Conservation (phyloP, 2,329 filamentous ascomycete species). For the Aspergillus ustus region DNA sequence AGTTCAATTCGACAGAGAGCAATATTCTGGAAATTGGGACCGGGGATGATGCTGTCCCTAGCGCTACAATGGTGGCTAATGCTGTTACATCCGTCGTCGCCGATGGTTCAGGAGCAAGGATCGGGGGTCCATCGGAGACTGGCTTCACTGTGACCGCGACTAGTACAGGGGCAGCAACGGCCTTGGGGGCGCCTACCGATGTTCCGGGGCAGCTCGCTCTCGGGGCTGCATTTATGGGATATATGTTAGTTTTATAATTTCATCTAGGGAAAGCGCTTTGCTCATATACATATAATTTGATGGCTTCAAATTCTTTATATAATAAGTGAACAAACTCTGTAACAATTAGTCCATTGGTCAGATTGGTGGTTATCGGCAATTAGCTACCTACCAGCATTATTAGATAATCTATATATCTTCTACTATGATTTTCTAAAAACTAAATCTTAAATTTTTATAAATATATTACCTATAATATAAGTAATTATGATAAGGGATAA, state of each 20-base stretch:
- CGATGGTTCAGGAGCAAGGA: constrained; percentile 51
- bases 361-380: too few relatives aligned
- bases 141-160: constrained; percentile 25
- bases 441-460: too few relatives aligned
- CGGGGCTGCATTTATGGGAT: constrained; percentile 31
- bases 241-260: constrained; percentile 27
- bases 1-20: constrained; percentile 59
- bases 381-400: too few relatives aligned
- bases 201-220: constrained; percentile 25
- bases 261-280: neutral
- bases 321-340: neutral
- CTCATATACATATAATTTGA: neutral
- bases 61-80: constrained; percentile 56
- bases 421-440: too few relatives aligned
- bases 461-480: too few relatives aligned
- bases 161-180: constrained; percentile 23
- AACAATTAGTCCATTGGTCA: too few relatives aligned
- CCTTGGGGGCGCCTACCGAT: constrained; percentile 14
- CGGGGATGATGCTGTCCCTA: constrained; percentile 55
- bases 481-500: too few relatives aligned
- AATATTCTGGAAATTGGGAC: constrained; percentile 60
- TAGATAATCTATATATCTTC: too few relatives aligned
- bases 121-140: constrained; percentile 32
- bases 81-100: constrained; percentile 54
- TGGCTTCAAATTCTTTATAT: neutral